Conservation (phyloP, 306 rosid genomes). For the Fragaria vesca region DNA sequence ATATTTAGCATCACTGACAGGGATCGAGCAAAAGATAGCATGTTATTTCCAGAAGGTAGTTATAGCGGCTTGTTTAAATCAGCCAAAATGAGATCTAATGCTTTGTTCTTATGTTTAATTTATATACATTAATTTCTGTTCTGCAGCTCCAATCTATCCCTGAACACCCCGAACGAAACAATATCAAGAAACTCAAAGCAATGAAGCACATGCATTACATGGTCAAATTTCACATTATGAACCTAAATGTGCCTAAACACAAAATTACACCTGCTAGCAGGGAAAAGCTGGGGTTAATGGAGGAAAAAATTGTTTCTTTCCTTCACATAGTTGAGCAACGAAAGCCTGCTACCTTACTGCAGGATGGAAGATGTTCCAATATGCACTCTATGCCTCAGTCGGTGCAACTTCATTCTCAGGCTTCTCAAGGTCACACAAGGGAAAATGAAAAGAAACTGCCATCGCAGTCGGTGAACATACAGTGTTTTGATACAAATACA, state of each 20-base stretch:
- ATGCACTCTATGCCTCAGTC: constrained; percentile 65
- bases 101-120: neutral
- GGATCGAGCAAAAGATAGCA: constrained; percentile 50
- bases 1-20: constrained; percentile 28
- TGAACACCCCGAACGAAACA: constrained; percentile 55
- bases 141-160: constrained; percentile 56
- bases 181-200: constrained; percentile 45
- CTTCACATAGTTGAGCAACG: constrained; percentile 44
- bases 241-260: constrained; percentile 51
- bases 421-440: constrained; percentile 54
- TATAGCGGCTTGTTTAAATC: neutral
- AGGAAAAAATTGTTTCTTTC: constrained; percentile 54
- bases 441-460: constrained; percentile 65
- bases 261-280: constrained; percentile 30
- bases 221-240: constrained; percentile 9
- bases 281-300: constrained; percentile 53
- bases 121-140: constrained; percentile 9
- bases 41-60: constrained; percentile 60
- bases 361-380: constrained; percentile 58
- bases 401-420: constrained; percentile 46
- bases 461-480: constrained; percentile 52
- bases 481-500: constrained; percentile 44
- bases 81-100: neutral
- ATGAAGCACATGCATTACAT: constrained; percentile 45
- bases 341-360: constrained; percentile 43